These are phyloP conservation scores for Cryptococcus sp. DNA, from an alignment of 1,284 basidiomycete genomes.

Conservation along the genomic window DNA sequence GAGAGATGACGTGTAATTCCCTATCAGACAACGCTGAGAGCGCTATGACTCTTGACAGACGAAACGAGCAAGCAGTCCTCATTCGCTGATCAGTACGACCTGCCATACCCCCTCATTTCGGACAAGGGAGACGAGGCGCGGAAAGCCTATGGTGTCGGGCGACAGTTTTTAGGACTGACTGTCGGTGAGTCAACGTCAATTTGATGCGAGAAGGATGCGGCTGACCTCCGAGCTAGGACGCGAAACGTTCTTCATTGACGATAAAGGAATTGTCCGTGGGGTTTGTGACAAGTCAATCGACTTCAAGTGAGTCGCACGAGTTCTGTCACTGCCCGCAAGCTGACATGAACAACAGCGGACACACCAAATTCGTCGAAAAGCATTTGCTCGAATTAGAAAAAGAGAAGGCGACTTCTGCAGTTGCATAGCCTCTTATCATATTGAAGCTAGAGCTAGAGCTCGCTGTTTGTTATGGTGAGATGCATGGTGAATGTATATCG, in stretches of 20 bases:
- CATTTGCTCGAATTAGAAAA: slow-evolving; percentile 55
- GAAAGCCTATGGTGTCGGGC: slow-evolving; percentile 66
- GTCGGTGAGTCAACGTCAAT: slow-evolving; percentile 46
- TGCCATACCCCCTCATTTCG: slow-evolving; percentile 74
- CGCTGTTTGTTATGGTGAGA: background rate
- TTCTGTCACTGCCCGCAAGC: slow-evolving; percentile 51
- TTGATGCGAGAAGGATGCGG: background rate
- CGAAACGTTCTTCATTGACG: slow-evolving; percentile 73
- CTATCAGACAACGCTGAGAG: background rate
- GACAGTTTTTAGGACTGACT: slow-evolving; percentile 65
- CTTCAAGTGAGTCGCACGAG: slow-evolving; percentile 18
- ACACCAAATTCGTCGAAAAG: slow-evolving; percentile 67
- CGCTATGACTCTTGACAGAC: slow-evolving; percentile 50
- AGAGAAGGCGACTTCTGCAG: background rate
- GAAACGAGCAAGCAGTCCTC: slow-evolving; percentile 67
- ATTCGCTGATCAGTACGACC: slow-evolving; percentile 70
- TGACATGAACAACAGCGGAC: slow-evolving; percentile 52
- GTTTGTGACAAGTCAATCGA: slow-evolving; percentile 36
- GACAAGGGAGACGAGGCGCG: slow-evolving; percentile 65
- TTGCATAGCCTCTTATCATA: background rate
- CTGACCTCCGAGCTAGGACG: slow-evolving; percentile 55
- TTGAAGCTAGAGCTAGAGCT: background rate
- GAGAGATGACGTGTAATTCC: slow-evolving; percentile 6
- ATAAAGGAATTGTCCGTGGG: slow-evolving; percentile 66
- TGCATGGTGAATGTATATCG: background rate